Base-by-base conservation (phyloP, 192 early-diverging fungal species). In the Diversispora epigaea region DNA sequence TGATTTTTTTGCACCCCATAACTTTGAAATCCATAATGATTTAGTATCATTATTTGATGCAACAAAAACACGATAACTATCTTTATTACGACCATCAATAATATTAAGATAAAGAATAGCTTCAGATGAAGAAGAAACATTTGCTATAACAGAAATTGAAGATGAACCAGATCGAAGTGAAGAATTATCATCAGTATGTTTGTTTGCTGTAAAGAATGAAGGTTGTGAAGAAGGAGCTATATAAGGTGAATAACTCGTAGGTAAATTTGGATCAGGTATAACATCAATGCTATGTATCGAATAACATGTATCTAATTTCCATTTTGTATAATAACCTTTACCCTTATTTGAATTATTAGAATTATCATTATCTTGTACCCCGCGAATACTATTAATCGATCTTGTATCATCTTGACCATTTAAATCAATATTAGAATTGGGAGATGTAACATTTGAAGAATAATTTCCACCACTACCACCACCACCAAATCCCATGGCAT, bases 241-340 rank as follows among this genome's bases (percentile, higher is more conserved):
- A 68, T 78, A 82, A 2, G 81, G 78, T 21, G 77, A 82, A 52
- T 78, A 82, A 39, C 73, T 73, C 6, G 81, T 63, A 17, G 78
- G 73, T 3, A 78, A 52, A 12, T 78, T 76, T 54, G 81, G 81
- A 22, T 79, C 81, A 39, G 77, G 80, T 0, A 89, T 81, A 2
- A 87, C 85, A 63, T 91, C 89, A 12, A 88, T 81, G 39, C 80
- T 85, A 32, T 80, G 64, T 6, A 91, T 75, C 3, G 85, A 82
- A 76, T 89, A 91, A 41, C 79, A 82, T 19, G 88, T 84, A 54
- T 88, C 87, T 73, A 83, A 84, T 79, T 91, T 89, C 89, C 89
- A 91, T 79, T 89, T 89, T 50, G 88, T 89, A 80, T 84, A 91
- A 76, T 91, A 89, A 7, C 89, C 89, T 62, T 84, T 84, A 32